These are phyloP conservation scores for Keithomyces neogunnii DNA, from an alignment of 2,329 filamentous ascomycete species.

Conservation along the genomic window DNA sequence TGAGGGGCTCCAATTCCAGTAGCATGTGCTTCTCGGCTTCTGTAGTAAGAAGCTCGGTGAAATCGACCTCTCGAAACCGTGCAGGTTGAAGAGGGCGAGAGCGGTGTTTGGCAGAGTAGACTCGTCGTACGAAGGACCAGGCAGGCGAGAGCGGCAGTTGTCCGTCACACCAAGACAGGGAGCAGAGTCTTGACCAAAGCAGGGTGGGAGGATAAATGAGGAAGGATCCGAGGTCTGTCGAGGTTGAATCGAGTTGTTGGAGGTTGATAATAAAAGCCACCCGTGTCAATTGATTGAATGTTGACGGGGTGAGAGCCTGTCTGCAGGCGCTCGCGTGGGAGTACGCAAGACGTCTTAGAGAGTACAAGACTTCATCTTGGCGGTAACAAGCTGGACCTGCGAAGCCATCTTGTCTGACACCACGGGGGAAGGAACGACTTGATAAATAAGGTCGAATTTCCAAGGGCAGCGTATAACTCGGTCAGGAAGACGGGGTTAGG, in stretches of 20 bases:
- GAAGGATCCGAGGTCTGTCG: not conserved
- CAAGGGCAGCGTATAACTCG: constrained; percentile 1
- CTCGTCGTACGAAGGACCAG: too few species aligned
- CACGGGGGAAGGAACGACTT: not conserved
- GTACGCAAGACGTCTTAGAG: constrained; percentile 9
- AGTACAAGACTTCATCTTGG: constrained; percentile 11
- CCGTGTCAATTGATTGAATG: constrained; percentile 1
- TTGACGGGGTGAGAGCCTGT: constrained; percentile 5
- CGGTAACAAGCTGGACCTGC: constrained; percentile 11
- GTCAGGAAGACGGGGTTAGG: constrained; percentile 7
- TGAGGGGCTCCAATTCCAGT: not conserved
- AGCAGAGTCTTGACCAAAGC: not conserved
- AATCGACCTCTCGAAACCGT: too few species aligned
- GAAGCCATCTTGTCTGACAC: constrained; percentile 14
- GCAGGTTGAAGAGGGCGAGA: too few species aligned
- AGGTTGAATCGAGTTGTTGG: not conserved
- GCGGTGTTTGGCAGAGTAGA: too few species aligned
- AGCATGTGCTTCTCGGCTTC: not conserved
- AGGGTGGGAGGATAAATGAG: not conserved
- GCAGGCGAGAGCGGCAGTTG: not conserved
- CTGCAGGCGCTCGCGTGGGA: constrained; percentile 2
- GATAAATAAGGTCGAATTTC: not conserved
- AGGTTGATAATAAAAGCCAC: not conserved
- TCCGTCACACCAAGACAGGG: not conserved
- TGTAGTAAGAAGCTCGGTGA: too few species aligned